These are phyloP conservation scores for Russula emetica DNA, from an alignment of 768 basidiomycete genomes.

Conservation along the genomic window DNA sequence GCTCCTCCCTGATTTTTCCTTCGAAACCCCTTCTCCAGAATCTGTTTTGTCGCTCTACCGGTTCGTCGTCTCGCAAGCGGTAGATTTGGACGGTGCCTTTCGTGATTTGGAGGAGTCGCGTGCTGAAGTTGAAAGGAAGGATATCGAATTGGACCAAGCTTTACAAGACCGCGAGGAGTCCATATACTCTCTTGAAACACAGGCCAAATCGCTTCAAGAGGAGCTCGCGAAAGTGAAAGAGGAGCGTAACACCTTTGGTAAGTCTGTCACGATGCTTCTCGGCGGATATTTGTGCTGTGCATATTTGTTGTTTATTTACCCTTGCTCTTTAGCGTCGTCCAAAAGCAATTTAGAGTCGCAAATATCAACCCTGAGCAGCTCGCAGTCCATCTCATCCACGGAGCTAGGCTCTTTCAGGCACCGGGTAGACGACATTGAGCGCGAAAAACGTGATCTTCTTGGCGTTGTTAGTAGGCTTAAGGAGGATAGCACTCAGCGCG, in stretches of 20 bases:
- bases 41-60: constrained; percentile 60
- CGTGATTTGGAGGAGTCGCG: constrained; percentile 67
- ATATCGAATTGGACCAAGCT: constrained; percentile 81
- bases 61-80: constrained; percentile 52
- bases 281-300: constrained; percentile 13
- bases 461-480: constrained; percentile 79
- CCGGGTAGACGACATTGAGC: constrained; percentile 69
- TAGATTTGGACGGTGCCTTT: constrained; percentile 51
- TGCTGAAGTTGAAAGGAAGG: constrained; percentile 65
- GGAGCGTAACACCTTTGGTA: constrained; percentile 67
- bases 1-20: constrained; percentile 57
- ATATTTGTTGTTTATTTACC: constrained; percentile 13
- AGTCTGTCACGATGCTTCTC: constrained; percentile 29
- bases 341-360: constrained; percentile 50
- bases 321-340: constrained; percentile 39
- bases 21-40: constrained; percentile 55
- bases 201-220: constrained; percentile 48
- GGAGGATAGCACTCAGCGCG: constrained; percentile 66
- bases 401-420: constrained; percentile 56
- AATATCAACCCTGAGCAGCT: constrained; percentile 51
- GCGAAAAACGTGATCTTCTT: constrained; percentile 88
- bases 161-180: constrained; percentile 70
- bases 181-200: constrained; percentile 51
- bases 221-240: constrained; percentile 54
- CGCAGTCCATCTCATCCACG: constrained; percentile 57